Conservation (phyloP, 2,329 filamentous ascomycete species). For the Cadophora sp. region DNA sequence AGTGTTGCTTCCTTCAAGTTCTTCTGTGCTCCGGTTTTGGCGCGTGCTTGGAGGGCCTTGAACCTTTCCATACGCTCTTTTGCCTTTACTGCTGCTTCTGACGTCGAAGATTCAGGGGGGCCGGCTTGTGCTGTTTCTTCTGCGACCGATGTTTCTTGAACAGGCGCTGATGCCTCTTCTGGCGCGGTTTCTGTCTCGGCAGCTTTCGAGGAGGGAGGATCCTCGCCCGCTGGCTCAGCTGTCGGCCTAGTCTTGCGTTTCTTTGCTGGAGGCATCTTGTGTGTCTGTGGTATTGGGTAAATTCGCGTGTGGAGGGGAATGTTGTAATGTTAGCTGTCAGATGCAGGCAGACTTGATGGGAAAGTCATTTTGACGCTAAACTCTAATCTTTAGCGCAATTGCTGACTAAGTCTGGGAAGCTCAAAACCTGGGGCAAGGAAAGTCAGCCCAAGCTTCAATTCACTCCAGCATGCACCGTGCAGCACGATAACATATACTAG, state of each 20-base stretch:
- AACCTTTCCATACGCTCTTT: conserved; percentile 81
- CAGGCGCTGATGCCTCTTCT: conserved; percentile 14
- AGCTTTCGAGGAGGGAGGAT: conserved; percentile 14
- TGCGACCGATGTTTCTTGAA: conserved; percentile 9
- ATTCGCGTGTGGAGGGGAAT: conserved; percentile 11
- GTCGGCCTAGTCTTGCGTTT: conserved; percentile 51
- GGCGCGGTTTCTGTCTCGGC: conserved; percentile 20
- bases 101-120: conserved; percentile 25
- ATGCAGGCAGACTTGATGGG: not conserved
- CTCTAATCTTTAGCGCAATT: not conserved
- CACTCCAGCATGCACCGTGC: not conserved
- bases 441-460: not conserved
- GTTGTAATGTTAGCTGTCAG: conserved; percentile 23
- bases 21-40: conserved; percentile 71
- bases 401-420: not conserved
- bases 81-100: conserved; percentile 53
- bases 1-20: conserved; percentile 86
- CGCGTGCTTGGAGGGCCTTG: conserved; percentile 84
- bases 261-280: conserved; percentile 53
- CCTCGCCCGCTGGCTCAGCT: conserved; percentile 30
- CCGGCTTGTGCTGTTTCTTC: conserved; percentile 30
- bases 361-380: conserved; percentile 12
- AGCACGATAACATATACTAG: not conserved
- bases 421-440: not conserved
- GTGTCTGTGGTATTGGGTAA: conserved; percentile 16